phyloP scores from a whole-genome alignment of 2,329 filamentous ascomycete genomes.

The Diaporthe aspalathi region DNA sequence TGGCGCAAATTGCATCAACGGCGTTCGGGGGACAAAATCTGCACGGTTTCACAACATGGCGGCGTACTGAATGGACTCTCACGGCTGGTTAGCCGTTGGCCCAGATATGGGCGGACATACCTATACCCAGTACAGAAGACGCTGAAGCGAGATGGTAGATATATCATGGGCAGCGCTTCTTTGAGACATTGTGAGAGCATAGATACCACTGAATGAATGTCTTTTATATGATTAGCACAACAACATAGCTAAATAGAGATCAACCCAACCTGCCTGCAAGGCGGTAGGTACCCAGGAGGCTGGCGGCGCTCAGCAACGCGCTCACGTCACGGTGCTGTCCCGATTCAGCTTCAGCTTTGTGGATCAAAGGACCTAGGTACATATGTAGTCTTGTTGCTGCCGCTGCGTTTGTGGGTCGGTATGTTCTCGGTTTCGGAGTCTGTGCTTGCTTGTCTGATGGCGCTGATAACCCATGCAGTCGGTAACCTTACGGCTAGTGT shows the following conservation, averaged over 20 bases:
- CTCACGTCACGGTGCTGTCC: background rate
- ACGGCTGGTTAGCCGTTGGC: constrained; percentile 31
- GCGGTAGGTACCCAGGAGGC: background rate
- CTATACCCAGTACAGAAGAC: constrained; percentile 35
- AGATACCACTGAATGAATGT: constrained; percentile 32
- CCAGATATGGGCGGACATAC: constrained; percentile 33
- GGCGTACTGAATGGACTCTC: constrained; percentile 37
- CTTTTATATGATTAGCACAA: constrained; percentile 1
- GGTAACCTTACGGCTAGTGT: constrained; percentile 24
- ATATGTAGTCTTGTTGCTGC: no score
- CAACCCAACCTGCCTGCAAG: background rate
- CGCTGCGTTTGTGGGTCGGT: background rate
- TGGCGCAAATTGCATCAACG: constrained; percentile 42
- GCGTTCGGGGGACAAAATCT: constrained; percentile 40
- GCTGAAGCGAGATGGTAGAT: constrained; percentile 40
- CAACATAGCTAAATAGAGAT: background rate
- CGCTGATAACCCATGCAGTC: constrained; percentile 7
- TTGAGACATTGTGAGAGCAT: constrained; percentile 32
- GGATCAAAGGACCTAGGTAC: background rate
- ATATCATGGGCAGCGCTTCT: constrained; percentile 37
- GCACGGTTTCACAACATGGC: constrained; percentile 30
- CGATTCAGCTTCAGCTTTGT: background rate
- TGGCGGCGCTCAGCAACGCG: background rate
- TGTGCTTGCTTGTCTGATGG: background rate
- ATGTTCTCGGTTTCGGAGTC: background rate